Conservation (phyloP, 225 moss, liverwort and hornwort genomes). For the Bryoerythrophyllum caledonicum region DNA sequence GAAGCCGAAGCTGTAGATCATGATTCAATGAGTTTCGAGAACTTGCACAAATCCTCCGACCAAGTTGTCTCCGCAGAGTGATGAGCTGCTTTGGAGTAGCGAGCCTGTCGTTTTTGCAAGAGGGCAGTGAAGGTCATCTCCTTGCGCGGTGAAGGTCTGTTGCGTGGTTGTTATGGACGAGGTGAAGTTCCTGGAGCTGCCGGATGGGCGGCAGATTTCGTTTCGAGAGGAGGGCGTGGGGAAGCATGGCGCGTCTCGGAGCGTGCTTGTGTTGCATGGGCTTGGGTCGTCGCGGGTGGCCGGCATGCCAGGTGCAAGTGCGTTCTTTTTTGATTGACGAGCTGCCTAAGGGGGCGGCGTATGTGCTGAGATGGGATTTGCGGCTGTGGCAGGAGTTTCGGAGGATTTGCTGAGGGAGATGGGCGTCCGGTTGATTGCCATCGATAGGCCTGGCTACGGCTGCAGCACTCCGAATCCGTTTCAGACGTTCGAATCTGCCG, state of each 20-base stretch:
- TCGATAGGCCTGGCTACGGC: conserved; percentile 69
- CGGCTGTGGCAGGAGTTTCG: conserved; percentile 47
- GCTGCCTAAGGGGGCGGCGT: not conserved
- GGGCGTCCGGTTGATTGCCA: conserved; percentile 58
- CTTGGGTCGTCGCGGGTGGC: conserved; percentile 57
- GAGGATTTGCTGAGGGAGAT: conserved; percentile 55
- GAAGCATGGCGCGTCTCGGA: conserved; percentile 45
- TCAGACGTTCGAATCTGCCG: conserved; percentile 42
- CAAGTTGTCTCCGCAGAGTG: too few species aligned
- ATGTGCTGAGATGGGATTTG: not conserved
- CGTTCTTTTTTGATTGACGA: not conserved
- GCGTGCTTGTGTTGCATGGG: conserved; percentile 58
- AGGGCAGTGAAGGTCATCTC: too few species aligned
- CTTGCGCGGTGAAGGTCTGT: too few species aligned
- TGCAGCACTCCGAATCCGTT: conserved; percentile 42
- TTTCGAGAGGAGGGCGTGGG: conserved; percentile 53
- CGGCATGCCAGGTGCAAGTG: conserved; percentile 47
- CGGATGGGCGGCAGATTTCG: conserved; percentile 56
- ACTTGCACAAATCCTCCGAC: too few species aligned
- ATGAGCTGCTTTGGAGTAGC: too few species aligned
- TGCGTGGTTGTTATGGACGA: too few species aligned
- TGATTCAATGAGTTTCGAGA: too few species aligned
- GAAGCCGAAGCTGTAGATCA: too few species aligned
- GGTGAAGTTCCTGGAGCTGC: conserved; percentile 43
- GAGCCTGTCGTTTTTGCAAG: too few species aligned